These are phyloP conservation scores for Globisporangium heterothallicum DNA, from an alignment of 352 stramenopile genomes.

Conservation along the genomic window DNA sequence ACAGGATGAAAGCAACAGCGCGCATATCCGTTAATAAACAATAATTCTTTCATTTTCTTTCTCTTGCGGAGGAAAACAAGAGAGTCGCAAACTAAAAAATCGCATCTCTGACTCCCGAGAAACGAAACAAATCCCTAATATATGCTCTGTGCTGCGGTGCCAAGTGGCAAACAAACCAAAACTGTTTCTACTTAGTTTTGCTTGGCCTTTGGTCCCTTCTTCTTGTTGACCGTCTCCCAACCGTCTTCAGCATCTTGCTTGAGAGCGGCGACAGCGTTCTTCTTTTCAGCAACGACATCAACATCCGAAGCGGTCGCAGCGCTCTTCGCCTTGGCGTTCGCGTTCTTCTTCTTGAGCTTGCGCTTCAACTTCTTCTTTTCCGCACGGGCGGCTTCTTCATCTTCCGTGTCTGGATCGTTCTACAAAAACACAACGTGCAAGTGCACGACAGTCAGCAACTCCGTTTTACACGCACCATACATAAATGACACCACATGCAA, in stretches of 20 bases:
- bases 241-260: constrained; percentile 73
- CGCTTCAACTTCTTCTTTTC: constrained; percentile 80
- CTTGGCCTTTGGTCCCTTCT: constrained; percentile 52
- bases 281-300: constrained; percentile 43
- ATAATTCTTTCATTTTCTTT: constrained; percentile 9
- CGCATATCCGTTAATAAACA: constrained; percentile 10
- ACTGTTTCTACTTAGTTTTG: constrained; percentile 34
- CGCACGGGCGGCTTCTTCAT: constrained; percentile 66
- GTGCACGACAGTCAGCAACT: too few relatives aligned
- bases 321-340: constrained; percentile 53
- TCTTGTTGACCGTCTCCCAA: constrained; percentile 75
- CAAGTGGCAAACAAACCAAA: not conserved
- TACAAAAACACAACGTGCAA: constrained; percentile 6
- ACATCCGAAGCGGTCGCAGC: constrained; percentile 14
- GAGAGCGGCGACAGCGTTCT: constrained; percentile 31
- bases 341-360: constrained; percentile 80
- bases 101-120: constrained; percentile 1
- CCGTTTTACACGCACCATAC: not conserved
- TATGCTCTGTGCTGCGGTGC: not conserved
- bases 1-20: not conserved
- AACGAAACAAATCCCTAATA: constrained; percentile 2
- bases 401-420: constrained; percentile 77
- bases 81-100: constrained; percentile 12
- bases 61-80: not conserved
- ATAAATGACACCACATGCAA: not conserved